Evolutionary conservation across 495 filamentous ascomycete genomes (phyloP), one percentile per base, ranked within the genome.

Genomic region (Penicillium herquei): DNA sequence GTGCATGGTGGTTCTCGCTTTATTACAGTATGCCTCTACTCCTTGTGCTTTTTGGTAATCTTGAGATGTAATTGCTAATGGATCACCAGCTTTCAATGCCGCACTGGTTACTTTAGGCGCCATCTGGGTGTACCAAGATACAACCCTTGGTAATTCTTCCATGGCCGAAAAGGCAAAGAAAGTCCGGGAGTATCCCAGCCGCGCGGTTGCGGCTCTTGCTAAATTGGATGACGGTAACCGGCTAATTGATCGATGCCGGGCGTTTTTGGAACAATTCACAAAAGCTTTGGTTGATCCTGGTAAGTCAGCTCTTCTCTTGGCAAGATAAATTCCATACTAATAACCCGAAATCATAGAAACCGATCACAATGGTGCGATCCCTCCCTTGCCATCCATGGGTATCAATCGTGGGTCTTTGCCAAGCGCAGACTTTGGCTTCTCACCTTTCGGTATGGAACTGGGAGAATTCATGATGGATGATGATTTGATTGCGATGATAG

Each of bases 381-480:
- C 48, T 14, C 33, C 56, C 37, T 18, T 57, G 40, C 16, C 56
- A 49, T n/a, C 12, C 14, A 17, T 68, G 46, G 10, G 44, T 60
- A 46, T 42, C n/a, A n/a, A 12, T 21, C 26, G 30, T 31, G 11
- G 54, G 42, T 40, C 54, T 10, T 11, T 53, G 2, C 14, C 54
- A 9, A 17, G 44, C 4, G 48, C 39, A 17, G 57, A 61, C 10
- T 56, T 62, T 32, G 41, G 52, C 49, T 44, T 66, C 33, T 54
- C 63, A n/a, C 74, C 74, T 6, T 64, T 77, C 39, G 58, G 71
- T 0, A 56, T 73, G 52, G 74, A 76, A 14, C 54, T 76, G 8
- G 72, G 74, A 1, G 74, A 77, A 53, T 77, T 77, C 16, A 76
- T 77, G 70, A 56, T 75, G 39, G 74, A 77, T 58, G 67, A 69